Evolutionary conservation across 495 filamentous ascomycete species (phyloP).

Genomic region (Trichoderma asperelloides): DNA sequence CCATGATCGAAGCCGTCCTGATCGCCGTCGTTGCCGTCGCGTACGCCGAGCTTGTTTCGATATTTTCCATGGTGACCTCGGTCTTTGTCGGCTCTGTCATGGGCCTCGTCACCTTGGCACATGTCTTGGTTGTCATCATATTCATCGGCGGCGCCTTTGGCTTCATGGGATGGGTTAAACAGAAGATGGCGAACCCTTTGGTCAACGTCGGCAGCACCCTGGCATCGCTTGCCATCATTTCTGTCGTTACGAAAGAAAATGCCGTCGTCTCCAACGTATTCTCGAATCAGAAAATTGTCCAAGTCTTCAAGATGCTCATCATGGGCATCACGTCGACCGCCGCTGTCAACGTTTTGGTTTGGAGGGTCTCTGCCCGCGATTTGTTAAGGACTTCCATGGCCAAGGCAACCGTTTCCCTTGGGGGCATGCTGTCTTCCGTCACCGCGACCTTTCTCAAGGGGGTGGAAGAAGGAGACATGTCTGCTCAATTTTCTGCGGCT

Average conservation of each 20-base stretch:
- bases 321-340: conserved; percentile 76
- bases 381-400: conserved; percentile 69
- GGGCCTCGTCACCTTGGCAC: conserved; percentile 61
- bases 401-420: conserved; percentile 65
- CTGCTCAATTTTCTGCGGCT: conserved; percentile 51
- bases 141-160: conserved; percentile 87
- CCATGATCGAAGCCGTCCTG: conserved; percentile 81
- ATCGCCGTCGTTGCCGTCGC: conserved; percentile 72
- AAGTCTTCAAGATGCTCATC: conserved; percentile 87
- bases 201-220: conserved; percentile 89
- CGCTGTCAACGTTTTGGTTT: conserved; percentile 64
- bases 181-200: conserved; percentile 71
- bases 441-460: conserved; percentile 80
- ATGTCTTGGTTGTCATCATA: conserved; percentile 71
- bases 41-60: conserved; percentile 72
- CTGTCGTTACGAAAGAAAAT: conserved; percentile 86
- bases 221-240: conserved; percentile 82
- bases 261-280: conserved; percentile 72
- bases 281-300: conserved; percentile 71
- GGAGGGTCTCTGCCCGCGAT: conserved; percentile 70
- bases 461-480: conserved; percentile 64
- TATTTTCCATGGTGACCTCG: conserved; percentile 80
- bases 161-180: conserved; percentile 89
- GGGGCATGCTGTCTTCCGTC: conserved; percentile 73
- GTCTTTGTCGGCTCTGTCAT: conserved; percentile 61